Evolutionary conservation across 148 eudicot genomes (phyloP), one percentile per base, ranked within the genome.

Genomic region (Tetragonia tetragonoides): DNA sequence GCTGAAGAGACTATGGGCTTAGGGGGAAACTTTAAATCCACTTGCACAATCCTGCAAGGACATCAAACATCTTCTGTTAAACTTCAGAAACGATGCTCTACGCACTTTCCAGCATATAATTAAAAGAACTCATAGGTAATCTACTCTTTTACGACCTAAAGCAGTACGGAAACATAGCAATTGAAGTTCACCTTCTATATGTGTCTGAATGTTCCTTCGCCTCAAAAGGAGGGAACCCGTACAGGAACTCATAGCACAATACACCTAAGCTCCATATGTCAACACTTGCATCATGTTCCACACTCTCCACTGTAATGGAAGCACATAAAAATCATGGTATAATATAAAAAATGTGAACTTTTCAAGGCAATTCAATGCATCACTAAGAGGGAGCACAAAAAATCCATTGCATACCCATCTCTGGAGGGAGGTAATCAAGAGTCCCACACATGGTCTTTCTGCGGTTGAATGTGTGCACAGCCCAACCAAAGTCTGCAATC

Each of bases 401-500:
- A 8, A 46, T 28, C 21, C 51, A 66, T 4, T 3, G 28, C 92
- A 80, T 93, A 95, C 97, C 99, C 99, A 95, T 95, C 85, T 95
- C 99, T 51, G 99, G 97, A 77, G 97, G 99, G 60, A 95, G 96
- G 83, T 95, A 95, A 81, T 95, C 99, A 11, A 95, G 89, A 49
- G 99, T 95, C 59, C 99, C 97, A 81, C 99, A 95, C 97, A 95
- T 92, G 77, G 99, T 95, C 81, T 86, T 81, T 83, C 99, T 89
- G 24, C 99, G 93, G 83, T 89, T 91, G 61, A 93, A 95, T 15
- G 99, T 95, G 86, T 95, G 99, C 62, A 95, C 99, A 5, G 99
- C 95, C 99, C 99, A 95, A 47, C 99, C 99, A 83, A 95, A 95
- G 83, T 95, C 99, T 16, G 99, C 99, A 82, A 95, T 95, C 84